Base-by-base conservation (phyloP, 768 basidiomycete genomes). In the Scleroderma citrinum region DNA sequence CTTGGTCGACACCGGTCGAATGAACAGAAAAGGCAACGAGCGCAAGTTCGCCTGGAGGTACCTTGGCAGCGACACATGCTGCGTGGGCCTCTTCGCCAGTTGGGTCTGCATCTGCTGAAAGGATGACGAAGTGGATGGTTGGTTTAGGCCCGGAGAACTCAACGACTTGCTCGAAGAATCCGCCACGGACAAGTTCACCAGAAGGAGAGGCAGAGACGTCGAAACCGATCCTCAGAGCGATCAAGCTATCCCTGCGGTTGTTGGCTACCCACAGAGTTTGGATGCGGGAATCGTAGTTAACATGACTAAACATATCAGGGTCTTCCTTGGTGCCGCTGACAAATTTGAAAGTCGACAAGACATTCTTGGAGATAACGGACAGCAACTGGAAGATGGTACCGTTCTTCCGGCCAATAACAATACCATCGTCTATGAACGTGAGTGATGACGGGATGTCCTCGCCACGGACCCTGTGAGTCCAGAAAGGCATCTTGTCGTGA, bases 1-100 rank as follows among this genome's bases (percentile, higher is more conserved):
- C 81, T 60, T 92, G 90, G 60, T 92, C 90, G 13, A 92, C 90
- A 32, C 90, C 90, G n/a, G 78, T 80, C 16, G 86, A 83, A 61
- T 92, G 90, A n/a, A 92, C 88, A 2, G 86, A 87, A 69, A 91
- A 92, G 26, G 87, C 88, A 5, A 90, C 86, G 44, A 92, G 73
- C 21, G 88, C 87, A 32, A 91, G 71, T 55, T 90, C 85, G 35
- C 85, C 84, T 1, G 83, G 80, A 6, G 76, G 73, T 5, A 90
- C 74, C 59, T 90, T 90, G 3, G 88, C 88, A 3, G 88, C 88
- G 19, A 87, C 75, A 54, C 88, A 91, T 6, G 88, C 88, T 10
- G 88, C 88, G 58, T 84, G 81, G 0, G 88, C 87, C 64, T 91
- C 88, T 46, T 86, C 83, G 13, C 87, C 88, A 49, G 79, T 77